These are phyloP conservation scores for Botrytis galanthina DNA, from an alignment of 2,329 filamentous ascomycete genomes.

Conservation along the genomic window DNA sequence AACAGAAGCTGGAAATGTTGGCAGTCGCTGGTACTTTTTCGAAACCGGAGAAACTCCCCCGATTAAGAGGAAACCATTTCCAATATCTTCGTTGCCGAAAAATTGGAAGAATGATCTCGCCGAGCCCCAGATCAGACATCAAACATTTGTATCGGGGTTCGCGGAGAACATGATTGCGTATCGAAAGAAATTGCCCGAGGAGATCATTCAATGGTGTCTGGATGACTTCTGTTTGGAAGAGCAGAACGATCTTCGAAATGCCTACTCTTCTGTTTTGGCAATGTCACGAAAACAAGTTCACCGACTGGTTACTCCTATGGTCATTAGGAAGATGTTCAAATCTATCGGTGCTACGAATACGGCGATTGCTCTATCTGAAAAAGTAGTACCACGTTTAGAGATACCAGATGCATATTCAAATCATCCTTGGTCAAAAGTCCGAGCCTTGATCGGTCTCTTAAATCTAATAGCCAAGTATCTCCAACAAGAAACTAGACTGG, in stretches of 20 bases:
- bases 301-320: slow-evolving; percentile 46
- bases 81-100: slow-evolving; percentile 24
- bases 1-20: slow-evolving; percentile 55
- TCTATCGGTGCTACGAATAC: slow-evolving; percentile 56
- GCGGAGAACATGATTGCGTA: slow-evolving; percentile 52
- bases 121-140: slow-evolving; percentile 51
- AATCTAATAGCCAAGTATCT: slow-evolving; percentile 33
- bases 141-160: slow-evolving; percentile 61
- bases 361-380: slow-evolving; percentile 39
- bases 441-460: slow-evolving; percentile 31
- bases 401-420: slow-evolving; percentile 30
- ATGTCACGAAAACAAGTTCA: slow-evolving; percentile 45
- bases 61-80: slow-evolving; percentile 33
- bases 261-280: slow-evolving; percentile 58
- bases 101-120: slow-evolving; percentile 40
- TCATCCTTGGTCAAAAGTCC: slow-evolving; percentile 33
- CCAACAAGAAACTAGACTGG: slow-evolving; percentile 31
- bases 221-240: slow-evolving; percentile 56
- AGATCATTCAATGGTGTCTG: slow-evolving; percentile 65
- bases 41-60: slow-evolving; percentile 28
- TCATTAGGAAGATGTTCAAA: slow-evolving; percentile 54
- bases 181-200: slow-evolving; percentile 54
- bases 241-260: slow-evolving; percentile 53
- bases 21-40: slow-evolving; percentile 60
- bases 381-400: slow-evolving; percentile 26